Percentiles rank a stretch among this genome's conserved stretches.
Evolutionary conservation across 768 basidiomycete genomes (phyloP).

Genomic region (Hygrophorus russula): DNA sequence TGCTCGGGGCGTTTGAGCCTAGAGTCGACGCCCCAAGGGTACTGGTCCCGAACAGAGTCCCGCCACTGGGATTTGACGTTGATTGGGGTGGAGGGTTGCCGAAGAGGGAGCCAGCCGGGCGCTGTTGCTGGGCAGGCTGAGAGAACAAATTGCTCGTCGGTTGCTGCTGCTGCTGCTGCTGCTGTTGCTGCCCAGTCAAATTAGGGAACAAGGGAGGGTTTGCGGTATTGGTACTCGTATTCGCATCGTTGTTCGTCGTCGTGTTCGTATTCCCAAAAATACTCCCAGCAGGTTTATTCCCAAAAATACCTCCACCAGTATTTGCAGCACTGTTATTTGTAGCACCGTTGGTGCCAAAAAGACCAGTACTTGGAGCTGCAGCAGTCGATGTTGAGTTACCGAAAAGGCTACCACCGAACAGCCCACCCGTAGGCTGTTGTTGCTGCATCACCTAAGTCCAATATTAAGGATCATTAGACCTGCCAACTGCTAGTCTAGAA

Average conservation of each 20-base stretch:
- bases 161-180: constrained; percentile 16
- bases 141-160: constrained; percentile 17
- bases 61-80: constrained; percentile 10
- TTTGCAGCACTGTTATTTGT: constrained; percentile 6
- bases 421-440: not conserved
- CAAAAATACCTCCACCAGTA: constrained; percentile 15
- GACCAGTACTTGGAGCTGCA: constrained; percentile 3
- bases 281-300: constrained; percentile 12
- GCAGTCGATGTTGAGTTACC: constrained; percentile 2
- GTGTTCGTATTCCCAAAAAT: constrained; percentile 24
- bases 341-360: constrained; percentile 8
- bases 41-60: not conserved
- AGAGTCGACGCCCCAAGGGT: too few relatives aligned
- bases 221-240: constrained; percentile 16
- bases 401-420: constrained; percentile 5
- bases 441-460: too few relatives aligned
- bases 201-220: constrained; percentile 14
- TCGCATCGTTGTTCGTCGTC: constrained; percentile 12
- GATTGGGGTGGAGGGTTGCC: constrained; percentile 14
- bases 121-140: constrained; percentile 16
- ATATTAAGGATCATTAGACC: too few relatives aligned
- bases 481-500: too few relatives aligned
- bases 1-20: constrained; percentile 9
- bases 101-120: constrained; percentile 14
- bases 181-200: constrained; percentile 18